Conservation (phyloP, 2,329 filamentous ascomycete species). For the Trichoderma simmonsii region DNA sequence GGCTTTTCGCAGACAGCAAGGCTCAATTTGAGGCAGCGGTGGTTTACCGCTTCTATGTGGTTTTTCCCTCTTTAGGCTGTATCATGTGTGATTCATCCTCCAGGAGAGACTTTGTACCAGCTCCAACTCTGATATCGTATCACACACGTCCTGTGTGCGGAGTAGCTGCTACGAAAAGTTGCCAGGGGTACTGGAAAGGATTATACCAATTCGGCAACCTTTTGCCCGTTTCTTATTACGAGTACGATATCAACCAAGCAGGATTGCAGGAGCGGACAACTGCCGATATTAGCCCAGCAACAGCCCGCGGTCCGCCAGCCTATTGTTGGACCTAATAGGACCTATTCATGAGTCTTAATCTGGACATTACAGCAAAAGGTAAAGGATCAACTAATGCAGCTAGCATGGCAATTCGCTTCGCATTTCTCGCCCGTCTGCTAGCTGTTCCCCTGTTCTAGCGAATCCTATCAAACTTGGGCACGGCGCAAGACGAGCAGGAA, state of each 20-base stretch:
- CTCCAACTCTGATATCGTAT: background rate
- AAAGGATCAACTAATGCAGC: background rate
- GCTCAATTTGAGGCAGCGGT: background rate
- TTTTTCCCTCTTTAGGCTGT: background rate
- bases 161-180: background rate
- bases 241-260: background rate
- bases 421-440: background rate
- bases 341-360: background rate
- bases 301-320: background rate
- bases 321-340: background rate
- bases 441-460: background rate
- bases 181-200: background rate
- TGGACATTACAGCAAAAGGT: background rate
- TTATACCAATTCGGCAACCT: background rate
- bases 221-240: background rate
- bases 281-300: conserved; percentile 6
- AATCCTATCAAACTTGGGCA: background rate
- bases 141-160: background rate
- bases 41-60: background rate
- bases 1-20: background rate
- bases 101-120: background rate
- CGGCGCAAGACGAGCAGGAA: background rate
- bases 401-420: background rate
- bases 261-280: background rate
- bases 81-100: background rate